Percentiles rank a stretch among this genome's conserved stretches.
Conservation (phyloP, 2,329 filamentous ascomycete species). For the Paramyrothecium roridum region DNA sequence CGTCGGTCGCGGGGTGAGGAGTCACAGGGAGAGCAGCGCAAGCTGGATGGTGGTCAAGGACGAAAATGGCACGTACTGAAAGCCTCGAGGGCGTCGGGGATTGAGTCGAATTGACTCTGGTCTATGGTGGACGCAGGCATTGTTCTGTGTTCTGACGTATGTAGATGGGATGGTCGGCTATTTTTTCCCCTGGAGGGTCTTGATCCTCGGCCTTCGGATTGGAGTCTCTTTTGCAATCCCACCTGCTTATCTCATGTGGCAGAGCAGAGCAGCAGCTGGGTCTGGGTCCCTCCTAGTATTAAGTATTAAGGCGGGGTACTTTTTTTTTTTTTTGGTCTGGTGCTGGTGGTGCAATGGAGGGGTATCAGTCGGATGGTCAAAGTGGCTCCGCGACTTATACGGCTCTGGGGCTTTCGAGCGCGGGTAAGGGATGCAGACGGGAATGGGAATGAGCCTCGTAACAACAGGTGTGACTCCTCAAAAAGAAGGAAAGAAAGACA, state of each 20-base stretch:
- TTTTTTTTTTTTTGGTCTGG: too few relatives aligned
- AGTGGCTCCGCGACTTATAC: too few relatives aligned
- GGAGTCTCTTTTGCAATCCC: not conserved
- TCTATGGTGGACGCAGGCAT: conserved; percentile 53
- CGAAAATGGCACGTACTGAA: conserved; percentile 49
- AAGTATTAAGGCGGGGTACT: too few relatives aligned
- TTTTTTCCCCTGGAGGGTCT: not conserved
- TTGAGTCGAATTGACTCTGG: conserved; percentile 57
- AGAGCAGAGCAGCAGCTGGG: too few relatives aligned
- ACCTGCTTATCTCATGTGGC: not conserved
- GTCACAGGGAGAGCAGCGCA: conserved; percentile 2
- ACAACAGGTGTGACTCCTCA: too few relatives aligned
- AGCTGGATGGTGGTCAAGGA: not conserved
- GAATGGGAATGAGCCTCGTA: too few relatives aligned
- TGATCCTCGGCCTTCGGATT: not conserved
- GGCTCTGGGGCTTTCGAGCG: too few relatives aligned
- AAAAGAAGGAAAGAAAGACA: too few relatives aligned
- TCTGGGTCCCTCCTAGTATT: too few relatives aligned
- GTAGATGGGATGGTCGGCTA: not conserved
- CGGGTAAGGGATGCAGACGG: too few relatives aligned
- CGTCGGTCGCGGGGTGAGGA: conserved; percentile 1
- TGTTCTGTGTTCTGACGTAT: conserved; percentile 6
- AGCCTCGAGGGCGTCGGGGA: conserved; percentile 61
- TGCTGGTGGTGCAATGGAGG: too few relatives aligned
- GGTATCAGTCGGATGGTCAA: too few relatives aligned